These are phyloP conservation scores for Penicillium sp. DNA, from an alignment of 2,329 filamentous ascomycete species.

Conservation along the genomic window DNA sequence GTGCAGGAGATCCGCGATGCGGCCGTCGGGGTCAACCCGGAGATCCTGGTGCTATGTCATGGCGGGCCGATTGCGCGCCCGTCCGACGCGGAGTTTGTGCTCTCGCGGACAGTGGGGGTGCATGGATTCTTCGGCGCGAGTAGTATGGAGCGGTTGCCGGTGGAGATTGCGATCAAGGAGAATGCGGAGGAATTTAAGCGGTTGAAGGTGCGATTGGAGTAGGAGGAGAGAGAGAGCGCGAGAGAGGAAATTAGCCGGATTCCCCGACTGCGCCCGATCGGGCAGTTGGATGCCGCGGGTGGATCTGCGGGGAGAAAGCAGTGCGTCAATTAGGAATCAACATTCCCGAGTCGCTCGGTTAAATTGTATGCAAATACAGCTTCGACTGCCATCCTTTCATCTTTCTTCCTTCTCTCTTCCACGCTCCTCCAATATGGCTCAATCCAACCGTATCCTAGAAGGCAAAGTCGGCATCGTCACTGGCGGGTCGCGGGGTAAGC, in stretches of 20 bases:
- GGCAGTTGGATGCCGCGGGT: slow-evolving; percentile 25
- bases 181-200: slow-evolving; percentile 56
- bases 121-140: slow-evolving; percentile 71
- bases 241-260: slow-evolving; percentile 11
- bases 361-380: not conserved
- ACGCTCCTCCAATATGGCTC: slow-evolving; percentile 11
- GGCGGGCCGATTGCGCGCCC: slow-evolving; percentile 66
- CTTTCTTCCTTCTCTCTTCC: not conserved
- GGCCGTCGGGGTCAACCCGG: slow-evolving; percentile 53
- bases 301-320: slow-evolving; percentile 10
- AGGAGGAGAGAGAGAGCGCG: too few species aligned
- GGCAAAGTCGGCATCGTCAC: slow-evolving; percentile 78
- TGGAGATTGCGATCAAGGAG: slow-evolving; percentile 63
- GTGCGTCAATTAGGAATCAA: not conserved
- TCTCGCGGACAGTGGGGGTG: slow-evolving; percentile 59
- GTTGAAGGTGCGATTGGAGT: slow-evolving; percentile 26
- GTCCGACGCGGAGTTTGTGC: slow-evolving; percentile 61
- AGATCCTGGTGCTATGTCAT: slow-evolving; percentile 67
- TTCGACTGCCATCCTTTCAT: slow-evolving; percentile 13
- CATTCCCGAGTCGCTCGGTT: not conserved
- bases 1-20: slow-evolving; percentile 65
- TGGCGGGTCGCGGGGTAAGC: slow-evolving; percentile 69
- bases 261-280: slow-evolving; percentile 16
- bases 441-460: slow-evolving; percentile 50
- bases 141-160: slow-evolving; percentile 65